Evolutionary conservation across 441 rosid genomes (phyloP).

Genomic region (Jatropha multifida): DNA sequence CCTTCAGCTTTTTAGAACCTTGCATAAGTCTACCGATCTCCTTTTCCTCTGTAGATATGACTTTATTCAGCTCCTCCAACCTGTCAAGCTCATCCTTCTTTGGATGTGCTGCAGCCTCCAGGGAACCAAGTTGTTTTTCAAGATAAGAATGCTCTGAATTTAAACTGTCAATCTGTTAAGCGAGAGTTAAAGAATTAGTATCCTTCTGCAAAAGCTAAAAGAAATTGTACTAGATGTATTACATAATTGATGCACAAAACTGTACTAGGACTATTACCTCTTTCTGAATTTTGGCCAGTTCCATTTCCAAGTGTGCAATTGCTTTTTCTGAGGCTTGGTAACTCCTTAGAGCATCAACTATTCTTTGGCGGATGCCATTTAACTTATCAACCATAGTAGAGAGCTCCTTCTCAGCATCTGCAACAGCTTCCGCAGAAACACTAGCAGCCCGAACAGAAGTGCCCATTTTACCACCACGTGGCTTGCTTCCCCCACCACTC

Average conservation of each 20-base stretch:
- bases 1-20: constrained; percentile 81
- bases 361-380: constrained; percentile 54
- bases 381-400: constrained; percentile 48
- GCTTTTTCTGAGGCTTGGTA: constrained; percentile 69
- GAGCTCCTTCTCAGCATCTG: constrained; percentile 74
- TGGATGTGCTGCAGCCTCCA: constrained; percentile 82
- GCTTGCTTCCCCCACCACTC: constrained; percentile 98
- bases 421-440: constrained; percentile 70
- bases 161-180: constrained; percentile 73
- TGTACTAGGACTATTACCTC: constrained; percentile 48
- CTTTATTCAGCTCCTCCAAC: constrained; percentile 62
- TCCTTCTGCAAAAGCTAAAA: constrained; percentile 17
- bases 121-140: constrained; percentile 72
- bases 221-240: background rate
- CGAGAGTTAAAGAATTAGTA: constrained; percentile 18
- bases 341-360: constrained; percentile 59
- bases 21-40: constrained; percentile 64
- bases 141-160: constrained; percentile 66
- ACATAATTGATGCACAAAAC: background rate
- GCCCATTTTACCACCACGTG: constrained; percentile 98
- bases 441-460: constrained; percentile 78
- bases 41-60: constrained; percentile 58
- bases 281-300: constrained; percentile 79
- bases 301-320: constrained; percentile 72
- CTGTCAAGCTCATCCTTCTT: constrained; percentile 68